A percentile compares a stretch with the other conserved stretches of the same genome.
Conservation (phyloP, 176 grass and related monocot species). For the Calamus simplicifolius region DNA sequence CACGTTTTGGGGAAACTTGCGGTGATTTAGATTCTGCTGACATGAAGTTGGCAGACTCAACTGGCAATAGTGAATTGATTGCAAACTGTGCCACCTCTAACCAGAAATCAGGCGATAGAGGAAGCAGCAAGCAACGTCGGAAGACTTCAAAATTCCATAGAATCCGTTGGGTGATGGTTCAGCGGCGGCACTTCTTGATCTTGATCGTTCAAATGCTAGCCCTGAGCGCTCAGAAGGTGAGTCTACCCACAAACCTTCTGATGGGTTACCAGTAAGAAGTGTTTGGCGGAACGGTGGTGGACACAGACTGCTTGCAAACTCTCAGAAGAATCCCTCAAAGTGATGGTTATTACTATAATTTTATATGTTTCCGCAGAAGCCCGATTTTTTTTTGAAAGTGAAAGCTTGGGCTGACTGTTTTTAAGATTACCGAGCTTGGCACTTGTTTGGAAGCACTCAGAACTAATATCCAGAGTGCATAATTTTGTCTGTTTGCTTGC, state of each 20-base stretch:
- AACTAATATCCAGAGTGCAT: no score
- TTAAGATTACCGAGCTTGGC: no score
- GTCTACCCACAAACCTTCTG: slow-evolving; percentile 7
- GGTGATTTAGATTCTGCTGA: slow-evolving; percentile 15
- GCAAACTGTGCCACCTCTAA: neutral
- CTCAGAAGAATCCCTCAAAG: slow-evolving; percentile 18
- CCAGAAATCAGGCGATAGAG: slow-evolving; percentile 5
- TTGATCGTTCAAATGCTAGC: slow-evolving; percentile 19
- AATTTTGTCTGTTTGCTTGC: no score
- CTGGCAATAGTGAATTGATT: neutral
- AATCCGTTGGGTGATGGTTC: slow-evolving; percentile 54
- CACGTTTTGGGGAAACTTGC: slow-evolving; percentile 6
- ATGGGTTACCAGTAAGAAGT: slow-evolving; percentile 33
- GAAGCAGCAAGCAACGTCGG: slow-evolving; percentile 27
- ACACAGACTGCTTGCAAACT: slow-evolving; percentile 41
- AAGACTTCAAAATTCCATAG: slow-evolving; percentile 71
- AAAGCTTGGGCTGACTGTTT: no score
- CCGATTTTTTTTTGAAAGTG: no score
- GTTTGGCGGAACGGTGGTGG: slow-evolving; percentile 77
- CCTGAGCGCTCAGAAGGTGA: slow-evolving; percentile 28
- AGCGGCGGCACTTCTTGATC: slow-evolving; percentile 38
- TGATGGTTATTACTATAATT: neutral
- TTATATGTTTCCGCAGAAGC: no score
- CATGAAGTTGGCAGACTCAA: neutral
- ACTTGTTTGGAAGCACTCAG: no score